Evolutionary conservation across 352 stramenopile species (phyloP).

Genomic region (Pythium apleroticum): DNA sequence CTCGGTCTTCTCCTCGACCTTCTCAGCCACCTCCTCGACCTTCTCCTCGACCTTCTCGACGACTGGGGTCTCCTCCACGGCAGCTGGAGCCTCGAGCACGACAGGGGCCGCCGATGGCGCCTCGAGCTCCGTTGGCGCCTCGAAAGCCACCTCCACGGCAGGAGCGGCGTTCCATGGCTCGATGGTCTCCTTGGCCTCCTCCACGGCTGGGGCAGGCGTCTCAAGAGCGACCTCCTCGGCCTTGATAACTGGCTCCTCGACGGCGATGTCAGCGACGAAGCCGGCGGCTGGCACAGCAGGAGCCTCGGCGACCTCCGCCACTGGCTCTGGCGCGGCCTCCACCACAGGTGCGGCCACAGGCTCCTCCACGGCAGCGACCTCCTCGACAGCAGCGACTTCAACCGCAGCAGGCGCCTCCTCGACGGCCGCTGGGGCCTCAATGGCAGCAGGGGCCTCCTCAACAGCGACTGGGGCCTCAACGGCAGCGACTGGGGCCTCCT

Average conservation of each 20-base stretch:
- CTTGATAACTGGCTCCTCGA: conserved; percentile 19
- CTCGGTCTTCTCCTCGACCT: conserved; percentile 35
- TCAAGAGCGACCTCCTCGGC: conserved; percentile 12
- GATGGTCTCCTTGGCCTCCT: conserved; percentile 1
- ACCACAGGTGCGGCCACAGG: conserved; percentile 7
- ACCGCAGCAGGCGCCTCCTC: conserved; percentile 7
- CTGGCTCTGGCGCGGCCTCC: conserved; percentile 3
- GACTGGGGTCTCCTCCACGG: conserved; percentile 8
- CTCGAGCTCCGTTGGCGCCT: conserved; percentile 1
- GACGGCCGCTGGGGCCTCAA: not conserved
- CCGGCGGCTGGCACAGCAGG: conserved; percentile 4
- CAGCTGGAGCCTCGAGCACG: not conserved
- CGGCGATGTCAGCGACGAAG: conserved; percentile 15
- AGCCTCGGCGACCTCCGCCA: conserved; percentile 6
- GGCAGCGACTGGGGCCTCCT: conserved; percentile 4
- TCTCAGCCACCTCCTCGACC: conserved; percentile 5
- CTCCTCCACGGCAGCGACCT: conserved; percentile 7
- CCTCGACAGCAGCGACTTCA: conserved; percentile 5
- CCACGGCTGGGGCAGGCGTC: not conserved
- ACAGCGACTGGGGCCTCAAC: conserved; percentile 8
- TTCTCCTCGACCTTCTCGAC: conserved; percentile 12
- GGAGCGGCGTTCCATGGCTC: conserved; percentile 4
- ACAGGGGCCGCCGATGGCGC: not conserved
- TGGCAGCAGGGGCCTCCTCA: conserved; percentile 1
- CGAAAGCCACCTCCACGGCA: not conserved